These are phyloP conservation scores for Cinchona pubescens DNA, from an alignment of 257 asterid genomes.

Conservation along the genomic window DNA sequence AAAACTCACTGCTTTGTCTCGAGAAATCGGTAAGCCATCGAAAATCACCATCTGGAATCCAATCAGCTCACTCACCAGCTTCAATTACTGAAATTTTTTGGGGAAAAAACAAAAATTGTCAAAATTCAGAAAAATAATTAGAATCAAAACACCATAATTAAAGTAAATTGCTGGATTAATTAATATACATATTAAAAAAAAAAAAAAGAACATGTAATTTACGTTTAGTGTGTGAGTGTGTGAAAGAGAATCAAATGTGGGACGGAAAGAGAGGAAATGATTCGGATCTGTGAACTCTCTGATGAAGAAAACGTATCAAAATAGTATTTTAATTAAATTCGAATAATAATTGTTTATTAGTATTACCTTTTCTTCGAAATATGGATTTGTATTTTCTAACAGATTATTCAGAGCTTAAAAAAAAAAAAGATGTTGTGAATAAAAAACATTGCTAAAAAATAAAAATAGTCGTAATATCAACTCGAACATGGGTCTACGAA, in stretches of 20 bases:
- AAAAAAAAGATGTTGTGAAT: slow-evolving; percentile 2
- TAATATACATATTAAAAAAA: too few species aligned
- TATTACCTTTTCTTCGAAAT: background rate
- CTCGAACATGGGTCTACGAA: background rate
- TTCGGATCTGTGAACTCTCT: slow-evolving; percentile 29
- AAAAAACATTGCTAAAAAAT: background rate
- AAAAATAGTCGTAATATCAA: slow-evolving; percentile 1
- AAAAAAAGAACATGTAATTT: background rate
- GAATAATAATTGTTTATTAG: background rate
- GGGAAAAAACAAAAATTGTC: background rate
- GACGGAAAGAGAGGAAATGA: background rate
- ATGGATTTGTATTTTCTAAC: background rate
- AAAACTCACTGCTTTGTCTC: slow-evolving; percentile 74
- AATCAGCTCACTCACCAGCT: slow-evolving; percentile 39
- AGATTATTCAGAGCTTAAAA: slow-evolving; percentile 12
- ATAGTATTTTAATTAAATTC: background rate
- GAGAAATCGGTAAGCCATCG: slow-evolving; percentile 87
- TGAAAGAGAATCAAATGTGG: background rate
- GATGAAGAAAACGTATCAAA: slow-evolving; percentile 14
- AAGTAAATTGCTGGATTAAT: background rate
- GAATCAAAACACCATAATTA: background rate
- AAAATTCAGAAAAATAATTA: background rate
- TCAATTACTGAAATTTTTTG: slow-evolving; percentile 5
- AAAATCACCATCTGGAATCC: slow-evolving; percentile 73
- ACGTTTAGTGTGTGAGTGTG: background rate